Percentiles rank a stretch among this genome's conserved stretches.
These are phyloP conservation scores for Scorias spongiosa DNA, from an alignment of 2,329 filamentous ascomycete genomes.

Conservation along the genomic window DNA sequence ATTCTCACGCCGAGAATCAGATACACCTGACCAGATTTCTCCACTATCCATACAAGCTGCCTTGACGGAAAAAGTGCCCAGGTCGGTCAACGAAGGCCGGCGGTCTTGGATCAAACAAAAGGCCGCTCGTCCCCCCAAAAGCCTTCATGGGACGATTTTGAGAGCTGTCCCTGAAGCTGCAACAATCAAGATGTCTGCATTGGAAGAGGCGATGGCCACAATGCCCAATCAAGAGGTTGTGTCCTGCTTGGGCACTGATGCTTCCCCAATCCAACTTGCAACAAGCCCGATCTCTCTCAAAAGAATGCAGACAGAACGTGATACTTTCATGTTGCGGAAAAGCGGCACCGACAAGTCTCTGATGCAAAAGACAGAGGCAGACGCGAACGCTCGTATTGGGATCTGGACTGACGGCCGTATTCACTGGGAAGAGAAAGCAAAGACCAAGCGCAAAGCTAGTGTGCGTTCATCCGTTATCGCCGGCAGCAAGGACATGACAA, in stretches of 20 bases:
- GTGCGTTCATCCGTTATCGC: neutral
- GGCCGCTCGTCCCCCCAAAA: neutral
- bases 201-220: conserved; percentile 24
- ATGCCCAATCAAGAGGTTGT: conserved; percentile 26
- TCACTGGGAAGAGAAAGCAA: conserved; percentile 22
- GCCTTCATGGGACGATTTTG: conserved; percentile 14
- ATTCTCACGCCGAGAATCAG: conserved; percentile 21
- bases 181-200: conserved; percentile 15
- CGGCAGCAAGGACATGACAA: neutral
- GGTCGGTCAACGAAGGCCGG: neutral
- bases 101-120: conserved; percentile 1
- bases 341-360: neutral
- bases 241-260: conserved; percentile 17
- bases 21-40: conserved; percentile 10
- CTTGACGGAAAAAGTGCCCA: neutral
- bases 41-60: neutral
- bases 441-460: neutral
- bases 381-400: conserved; percentile 21
- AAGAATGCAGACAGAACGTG: conserved; percentile 9
- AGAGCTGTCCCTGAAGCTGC: conserved; percentile 17
- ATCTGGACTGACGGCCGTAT: conserved; percentile 30
- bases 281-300: conserved; percentile 10
- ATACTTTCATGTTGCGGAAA: conserved; percentile 3
- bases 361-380: conserved; percentile 3
- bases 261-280: conserved; percentile 4